Base-by-base conservation (phyloP, 768 basidiomycete species). In the Calocera cornea region DNA sequence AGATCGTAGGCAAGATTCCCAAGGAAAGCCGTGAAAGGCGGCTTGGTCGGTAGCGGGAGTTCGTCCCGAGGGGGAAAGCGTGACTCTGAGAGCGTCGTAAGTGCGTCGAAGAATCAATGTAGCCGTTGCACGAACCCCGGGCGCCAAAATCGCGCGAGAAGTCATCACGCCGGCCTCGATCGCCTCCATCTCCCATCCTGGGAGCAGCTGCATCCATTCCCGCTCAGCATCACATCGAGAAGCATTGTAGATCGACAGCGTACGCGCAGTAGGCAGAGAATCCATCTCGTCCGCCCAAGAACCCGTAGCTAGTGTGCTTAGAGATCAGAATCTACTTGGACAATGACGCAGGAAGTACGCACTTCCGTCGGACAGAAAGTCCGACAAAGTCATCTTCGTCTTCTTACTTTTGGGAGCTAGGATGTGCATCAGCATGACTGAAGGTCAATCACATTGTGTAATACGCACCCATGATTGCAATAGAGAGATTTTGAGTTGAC, bases 281-380 rank as follows among this genome's bases (percentile, higher is more conserved):
- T 97, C 95, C 92, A 97, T 94, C 78, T 98, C 97, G 76, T 98
- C 97, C 7, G 97, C 97, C 97, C 97, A 99, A 75, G 92, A 95
- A 73, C 93, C 95, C 65, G 90, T 79, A 65, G 86, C 92, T 93
- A 68, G 16, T 67, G 73, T 65, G 69, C 60, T 70, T 64, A 66
- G 64, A 67, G 64, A 44, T 64, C 47, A 70, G 69, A 69, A 71
- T 50, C 65, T 65, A 65, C 27, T 50, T 44, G 11, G 49, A 54
- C 60, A 34, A 34, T 65, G 68, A 66, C 73, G 72, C 64, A 22
- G 66, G 67, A 64, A 70, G 68, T 65, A 79, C 92, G 76, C 72
- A 95, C 95, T 76, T 72, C 76, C 82, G 78, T 97, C 92, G 50
- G 86, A 91, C 70, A 98, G 84, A 80, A 97, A 98, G 79, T 89